These are phyloP conservation scores for Pugionium dolabratum DNA, from an alignment of 345 rosid species.

Conservation along the genomic window DNA sequence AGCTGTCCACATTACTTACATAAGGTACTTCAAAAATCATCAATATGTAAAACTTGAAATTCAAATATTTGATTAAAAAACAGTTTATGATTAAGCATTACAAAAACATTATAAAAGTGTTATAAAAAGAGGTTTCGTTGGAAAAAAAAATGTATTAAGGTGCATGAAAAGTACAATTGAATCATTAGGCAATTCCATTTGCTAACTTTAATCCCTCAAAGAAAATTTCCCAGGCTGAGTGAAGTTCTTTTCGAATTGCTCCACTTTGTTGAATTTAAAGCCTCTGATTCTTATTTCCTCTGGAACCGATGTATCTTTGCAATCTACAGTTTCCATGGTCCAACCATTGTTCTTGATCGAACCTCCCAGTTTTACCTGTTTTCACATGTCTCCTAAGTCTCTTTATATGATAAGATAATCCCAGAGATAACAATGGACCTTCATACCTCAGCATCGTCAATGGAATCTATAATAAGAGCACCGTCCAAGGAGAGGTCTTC, in stretches of 20 bases:
- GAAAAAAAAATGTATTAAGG: too few relatives aligned
- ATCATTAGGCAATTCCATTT: too few relatives aligned
- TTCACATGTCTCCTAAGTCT: slow-evolving; percentile 17
- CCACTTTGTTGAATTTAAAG: slow-evolving; percentile 64
- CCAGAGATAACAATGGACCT: slow-evolving; percentile 5
- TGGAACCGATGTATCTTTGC: slow-evolving; percentile 62
- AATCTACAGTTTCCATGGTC: slow-evolving; percentile 67
- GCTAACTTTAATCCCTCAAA: slow-evolving; percentile 23
- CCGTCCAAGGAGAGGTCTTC: slow-evolving; percentile 80
- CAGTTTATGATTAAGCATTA: too few relatives aligned
- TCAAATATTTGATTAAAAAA: too few relatives aligned
- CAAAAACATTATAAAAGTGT: too few relatives aligned
- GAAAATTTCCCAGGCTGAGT: slow-evolving; percentile 55
- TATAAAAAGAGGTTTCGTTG: too few relatives aligned
- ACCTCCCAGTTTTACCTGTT: slow-evolving; percentile 72
- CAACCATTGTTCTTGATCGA: slow-evolving; percentile 76
- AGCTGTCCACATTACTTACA: too few relatives aligned
- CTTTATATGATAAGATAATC: slow-evolving; percentile 10
- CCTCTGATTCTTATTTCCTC: slow-evolving; percentile 88
- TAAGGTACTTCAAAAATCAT: too few relatives aligned
- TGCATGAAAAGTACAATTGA: too few relatives aligned
- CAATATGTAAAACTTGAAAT: too few relatives aligned
- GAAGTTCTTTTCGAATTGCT: slow-evolving; percentile 64
- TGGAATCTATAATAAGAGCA: slow-evolving; percentile 64
- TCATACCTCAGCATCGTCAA: slow-evolving; percentile 81